Evolutionary conservation across 2,329 filamentous ascomycete species (phyloP).

Genomic region (Dothideomycetes sp.): DNA sequence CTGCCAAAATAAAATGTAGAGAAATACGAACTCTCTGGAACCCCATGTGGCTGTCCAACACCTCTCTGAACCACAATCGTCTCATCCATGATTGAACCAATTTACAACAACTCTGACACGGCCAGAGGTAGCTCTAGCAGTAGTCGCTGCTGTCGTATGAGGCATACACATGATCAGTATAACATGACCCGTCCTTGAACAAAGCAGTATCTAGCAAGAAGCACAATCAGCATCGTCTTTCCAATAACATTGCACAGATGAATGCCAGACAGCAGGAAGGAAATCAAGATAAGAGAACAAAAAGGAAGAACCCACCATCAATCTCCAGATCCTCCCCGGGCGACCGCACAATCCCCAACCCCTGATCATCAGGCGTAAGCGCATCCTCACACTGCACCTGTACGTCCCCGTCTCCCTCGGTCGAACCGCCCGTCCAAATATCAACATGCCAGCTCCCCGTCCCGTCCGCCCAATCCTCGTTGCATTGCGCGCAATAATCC

Average conservation of each 20-base stretch:
- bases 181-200: not conserved
- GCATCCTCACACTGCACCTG: not conserved
- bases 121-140: too few species aligned
- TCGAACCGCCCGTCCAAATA: conserved; percentile 10
- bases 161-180: not conserved
- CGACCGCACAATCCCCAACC: not conserved
- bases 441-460: conserved; percentile 13
- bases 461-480: conserved; percentile 14
- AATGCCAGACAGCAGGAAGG: too few species aligned
- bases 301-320: not conserved
- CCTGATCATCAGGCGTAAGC: not conserved
- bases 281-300: too few species aligned
- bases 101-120: too few species aligned
- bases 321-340: not conserved
- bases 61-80: too few species aligned
- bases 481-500: conserved; percentile 25
- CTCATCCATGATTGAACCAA: too few species aligned
- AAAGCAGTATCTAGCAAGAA: not conserved
- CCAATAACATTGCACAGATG: not conserved
- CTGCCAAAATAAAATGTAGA: too few species aligned
- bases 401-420: not conserved
- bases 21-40: too few species aligned
- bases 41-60: too few species aligned
- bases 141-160: not conserved
- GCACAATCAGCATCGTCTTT: not conserved